Base-by-base conservation (phyloP, 106 monocot genomes). In the Acanthochlamys bracteata region DNA sequence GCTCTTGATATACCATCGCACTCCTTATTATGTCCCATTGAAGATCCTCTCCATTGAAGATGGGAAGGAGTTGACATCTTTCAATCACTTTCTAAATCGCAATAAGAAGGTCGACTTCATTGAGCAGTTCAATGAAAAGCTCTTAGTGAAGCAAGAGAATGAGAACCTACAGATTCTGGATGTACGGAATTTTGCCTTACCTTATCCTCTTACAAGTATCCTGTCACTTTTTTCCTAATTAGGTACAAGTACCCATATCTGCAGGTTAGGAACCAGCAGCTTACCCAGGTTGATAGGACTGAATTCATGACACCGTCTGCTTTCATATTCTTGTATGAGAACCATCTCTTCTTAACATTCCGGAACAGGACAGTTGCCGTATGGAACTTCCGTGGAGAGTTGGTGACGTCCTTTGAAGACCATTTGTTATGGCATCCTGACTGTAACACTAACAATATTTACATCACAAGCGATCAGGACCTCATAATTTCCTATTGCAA, bases 401-500 rank as follows among this genome's bases (percentile, higher is more conserved):
- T 73, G 16, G 75, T 81, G 8, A 73, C 81, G 11, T 82, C 81
- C 13, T 76, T 82, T 73, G 81, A 82, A 39, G 81, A 82, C 55
- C 76, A 82, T 65, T 55, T 92, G 71, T 63, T 92, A 11, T 92
- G 91, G 91, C 91, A 92, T 65, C 91, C 86, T 10, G 91, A 92
- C 54, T 92, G 91, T 54, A 92, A 83, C 56, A 92, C 91, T 41
- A 92, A 92, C 63, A 91, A 91, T 70, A 91, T 91, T 23, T 91
- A 91, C 71, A 91, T 86, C 20, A 91, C 90, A 7, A 91, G 86
- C 22, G 90, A 91, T 54, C 90, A 91, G 76, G 90, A 91, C 76
- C 65, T 91, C 55, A 91, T 92, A n/a, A 92, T 92, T 60, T 92
- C 91, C 15, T 92, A 92, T 51, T 92, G 91, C 76, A 92, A 92